Conservation (phyloP, 345 rosid genomes). For the Leavenworthia alabamica region DNA sequence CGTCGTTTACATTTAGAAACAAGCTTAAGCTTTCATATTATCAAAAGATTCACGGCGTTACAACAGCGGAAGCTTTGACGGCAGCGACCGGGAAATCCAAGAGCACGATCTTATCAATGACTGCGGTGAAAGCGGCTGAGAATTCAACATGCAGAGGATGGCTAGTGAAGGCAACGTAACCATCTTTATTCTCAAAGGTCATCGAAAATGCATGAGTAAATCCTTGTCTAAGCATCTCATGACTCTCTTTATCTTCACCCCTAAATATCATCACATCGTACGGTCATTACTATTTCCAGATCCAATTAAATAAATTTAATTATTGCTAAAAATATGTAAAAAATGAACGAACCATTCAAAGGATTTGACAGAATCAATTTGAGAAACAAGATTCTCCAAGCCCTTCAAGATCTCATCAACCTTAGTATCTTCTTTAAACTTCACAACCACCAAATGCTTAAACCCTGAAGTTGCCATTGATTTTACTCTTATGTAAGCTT, state of each 20-base stretch:
- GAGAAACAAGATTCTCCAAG: constrained; percentile 67
- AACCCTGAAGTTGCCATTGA: constrained; percentile 47
- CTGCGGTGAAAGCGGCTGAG: constrained; percentile 68
- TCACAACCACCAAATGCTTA: constrained; percentile 80
- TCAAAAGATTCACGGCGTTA: constrained; percentile 10
- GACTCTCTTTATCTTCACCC: constrained; percentile 79
- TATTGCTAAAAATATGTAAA: neutral
- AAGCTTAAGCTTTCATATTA: neutral
- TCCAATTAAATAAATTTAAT: neutral
- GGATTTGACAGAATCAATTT: constrained; percentile 73
- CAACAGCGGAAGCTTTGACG: constrained; percentile 39
- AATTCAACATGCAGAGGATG: constrained; percentile 74
- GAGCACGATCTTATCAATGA: constrained; percentile 67
- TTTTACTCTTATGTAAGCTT: neutral
- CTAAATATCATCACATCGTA: constrained; percentile 31
- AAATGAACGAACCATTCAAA: constrained; percentile 55
- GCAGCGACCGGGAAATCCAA: constrained; percentile 56
- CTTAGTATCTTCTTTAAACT: constrained; percentile 64
- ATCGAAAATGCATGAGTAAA: constrained; percentile 72
- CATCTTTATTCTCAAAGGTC: constrained; percentile 79
- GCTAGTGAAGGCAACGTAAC: constrained; percentile 45
- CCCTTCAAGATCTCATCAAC: constrained; percentile 76
- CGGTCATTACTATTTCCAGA: neutral
- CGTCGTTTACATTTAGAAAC: constrained; percentile 8
- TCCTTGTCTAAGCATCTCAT: constrained; percentile 90